Conservation (phyloP, 306 rosid genomes). For the Vigna mungo region DNA sequence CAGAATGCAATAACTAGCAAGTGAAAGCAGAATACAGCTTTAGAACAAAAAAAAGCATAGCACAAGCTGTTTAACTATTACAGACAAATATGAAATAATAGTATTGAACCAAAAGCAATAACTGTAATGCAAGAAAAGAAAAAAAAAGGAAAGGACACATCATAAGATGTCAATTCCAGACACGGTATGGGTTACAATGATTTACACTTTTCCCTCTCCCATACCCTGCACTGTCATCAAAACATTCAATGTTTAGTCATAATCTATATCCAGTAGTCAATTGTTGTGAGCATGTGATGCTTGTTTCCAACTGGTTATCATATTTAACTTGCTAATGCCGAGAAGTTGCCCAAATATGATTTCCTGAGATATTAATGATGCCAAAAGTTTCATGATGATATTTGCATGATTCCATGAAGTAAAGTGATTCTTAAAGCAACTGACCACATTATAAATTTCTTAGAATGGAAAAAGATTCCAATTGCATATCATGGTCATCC, state of each 20-base stretch:
- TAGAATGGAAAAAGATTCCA: conserved; percentile 41
- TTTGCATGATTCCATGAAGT: conserved; percentile 37
- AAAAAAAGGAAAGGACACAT: conserved; percentile 13
- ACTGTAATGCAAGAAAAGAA: not conserved
- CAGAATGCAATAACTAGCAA: not conserved
- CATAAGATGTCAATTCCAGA: conserved; percentile 14
- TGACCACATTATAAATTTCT: conserved; percentile 36
- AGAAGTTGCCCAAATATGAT: conserved; percentile 14
- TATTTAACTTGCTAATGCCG: conserved; percentile 14
- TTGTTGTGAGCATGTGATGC: conserved; percentile 13
- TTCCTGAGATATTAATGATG: conserved; percentile 35
- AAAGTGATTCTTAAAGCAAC: conserved; percentile 43
- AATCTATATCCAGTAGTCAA: not conserved
- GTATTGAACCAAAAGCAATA: not conserved
- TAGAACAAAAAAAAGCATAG: not conserved
- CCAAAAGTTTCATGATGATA: conserved; percentile 36
- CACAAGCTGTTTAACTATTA: not conserved
- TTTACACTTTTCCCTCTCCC: conserved; percentile 24
- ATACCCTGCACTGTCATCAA: conserved; percentile 6
- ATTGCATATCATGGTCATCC: conserved; percentile 34
- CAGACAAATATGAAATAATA: not conserved
- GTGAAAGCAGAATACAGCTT: conserved; percentile 7
- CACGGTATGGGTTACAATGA: not conserved
- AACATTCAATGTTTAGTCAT: not conserved
- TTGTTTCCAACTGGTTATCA: conserved; percentile 34